phyloP scores from a whole-genome alignment of 2,329 filamentous ascomycete genomes.

The Aspergillus chevalieri region DNA sequence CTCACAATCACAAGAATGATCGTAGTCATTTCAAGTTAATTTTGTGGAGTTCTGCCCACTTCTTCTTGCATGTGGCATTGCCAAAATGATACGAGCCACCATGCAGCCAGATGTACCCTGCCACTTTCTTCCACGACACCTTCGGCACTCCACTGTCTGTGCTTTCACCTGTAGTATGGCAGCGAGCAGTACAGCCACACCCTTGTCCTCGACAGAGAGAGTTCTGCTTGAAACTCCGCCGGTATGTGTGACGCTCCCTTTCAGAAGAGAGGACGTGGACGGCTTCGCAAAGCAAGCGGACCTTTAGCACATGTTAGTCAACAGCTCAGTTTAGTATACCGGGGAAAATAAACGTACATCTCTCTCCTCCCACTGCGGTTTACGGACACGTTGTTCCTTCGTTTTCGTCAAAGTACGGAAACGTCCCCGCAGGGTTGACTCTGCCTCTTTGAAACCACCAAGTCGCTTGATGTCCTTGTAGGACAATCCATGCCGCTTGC shows the following conservation, averaged over 20 bases:
- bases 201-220: conserved; percentile 3
- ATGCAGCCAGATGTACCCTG: conserved; percentile 46
- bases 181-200: not conserved
- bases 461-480: conserved; percentile 44
- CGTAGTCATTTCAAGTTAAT: not conserved
- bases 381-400: conserved; percentile 41
- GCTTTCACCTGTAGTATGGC: conserved; percentile 1
- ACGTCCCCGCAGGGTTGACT: conserved; percentile 44
- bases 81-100: conserved; percentile 56
- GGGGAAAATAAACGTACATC: conserved; percentile 33
- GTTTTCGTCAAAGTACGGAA: conserved; percentile 43
- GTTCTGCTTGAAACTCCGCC: not conserved
- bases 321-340: not conserved
- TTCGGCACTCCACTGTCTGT: conserved; percentile 28
- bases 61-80: conserved; percentile 57
- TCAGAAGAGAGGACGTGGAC: conserved; percentile 24
- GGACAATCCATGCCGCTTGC: conserved; percentile 37
- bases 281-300: conserved; percentile 36
- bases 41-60: conserved; percentile 47
- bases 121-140: conserved; percentile 55
- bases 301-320: conserved; percentile 17
- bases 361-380: conserved; percentile 37
- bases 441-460: conserved; percentile 40
- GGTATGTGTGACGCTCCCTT: conserved; percentile 1
- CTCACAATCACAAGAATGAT: too few species aligned